Evolutionary conservation across 1,139 yeast genomes (phyloP), one percentile per base, ranked within the genome.

Genomic region (Citeromyces hawaiiensis): DNA sequence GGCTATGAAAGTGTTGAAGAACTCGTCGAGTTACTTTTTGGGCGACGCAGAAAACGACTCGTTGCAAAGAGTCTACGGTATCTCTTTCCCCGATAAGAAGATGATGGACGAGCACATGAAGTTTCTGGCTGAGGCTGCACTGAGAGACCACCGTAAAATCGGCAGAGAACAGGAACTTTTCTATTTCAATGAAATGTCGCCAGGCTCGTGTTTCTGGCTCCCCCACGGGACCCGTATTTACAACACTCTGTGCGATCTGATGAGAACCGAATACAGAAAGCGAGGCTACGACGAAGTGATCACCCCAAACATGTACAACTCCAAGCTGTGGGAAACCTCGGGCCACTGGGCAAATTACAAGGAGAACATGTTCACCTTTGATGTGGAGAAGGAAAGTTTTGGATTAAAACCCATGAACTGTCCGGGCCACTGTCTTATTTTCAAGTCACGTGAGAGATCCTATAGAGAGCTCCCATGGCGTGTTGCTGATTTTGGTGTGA

Each of bases 331-430:
- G 98, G 94, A 87, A 66, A 82, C 91, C 43, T 87, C 96, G 17
- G 98, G 98, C 49, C 98, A 91, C 62, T 91, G 97, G 97, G 94
- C 74, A 38, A 88, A 91, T 64, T 91, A 91, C 64, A 82, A 86
- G 59, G 96, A 91, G 57, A 86, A 91, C 59, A 91, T 91, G 97
- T 91, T 91, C 57, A 68, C 91, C n/a, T 83, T 87, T 53, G 96
- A 87, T 40, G 94, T 87, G 45, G 96, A 88, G 64, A 87, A 86
- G 70, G 96, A 87, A 48, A 76, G 71, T 36, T 85, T 74, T 54
- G 96, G 96, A 3, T 66, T 91, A 45, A 91, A 91, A 58, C 98
- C 98, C 19, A 91, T 91, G 98, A 93, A 91, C 62, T 91, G 98
- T 57, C 98, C 99, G 0, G 97, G 97, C 1, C 99, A 93, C 57